A percentile compares a stretch with the other conserved stretches of the same genome.
Evolutionary conservation across 345 rosid genomes (phyloP).

Genomic region (Odontarrhena argentea): DNA sequence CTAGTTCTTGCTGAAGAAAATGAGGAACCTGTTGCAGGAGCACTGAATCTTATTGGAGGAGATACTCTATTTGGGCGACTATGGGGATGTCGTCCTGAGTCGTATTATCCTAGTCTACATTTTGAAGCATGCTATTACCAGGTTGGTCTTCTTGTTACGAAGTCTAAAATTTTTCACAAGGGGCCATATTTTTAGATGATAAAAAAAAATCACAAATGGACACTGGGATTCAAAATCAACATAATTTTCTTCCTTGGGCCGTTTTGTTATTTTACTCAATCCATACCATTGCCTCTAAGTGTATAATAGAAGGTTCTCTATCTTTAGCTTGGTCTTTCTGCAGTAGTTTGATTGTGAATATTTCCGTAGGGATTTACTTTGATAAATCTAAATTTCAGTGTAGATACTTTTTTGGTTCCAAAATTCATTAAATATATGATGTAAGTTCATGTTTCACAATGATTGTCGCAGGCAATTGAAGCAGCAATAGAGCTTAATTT

Average conservation of each 20-base stretch:
- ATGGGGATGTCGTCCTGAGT: constrained; percentile 86
- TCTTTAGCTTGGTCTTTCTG: constrained; percentile 3
- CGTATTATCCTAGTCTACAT: constrained; percentile 85
- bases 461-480: constrained; percentile 71
- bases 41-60: constrained; percentile 91
- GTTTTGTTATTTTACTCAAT: background rate
- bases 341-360: background rate
- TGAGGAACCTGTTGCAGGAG: constrained; percentile 89
- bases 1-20: constrained; percentile 89
- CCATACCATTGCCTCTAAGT: background rate
- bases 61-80: constrained; percentile 86
- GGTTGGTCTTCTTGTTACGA: constrained; percentile 47
- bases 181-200: background rate
- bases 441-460: constrained; percentile 14
- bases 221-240: background rate
- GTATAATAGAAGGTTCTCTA: background rate
- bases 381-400: no score
- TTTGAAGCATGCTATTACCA: constrained; percentile 99
- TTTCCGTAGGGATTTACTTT: background rate
- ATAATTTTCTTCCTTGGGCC: background rate
- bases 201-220: background rate
- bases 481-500: constrained; percentile 84
- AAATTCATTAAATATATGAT: background rate
- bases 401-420: background rate
- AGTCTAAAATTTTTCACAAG: background rate